Base-by-base conservation (phyloP, 208 protist genomes). In the Leishmania lainsoni region DNA sequence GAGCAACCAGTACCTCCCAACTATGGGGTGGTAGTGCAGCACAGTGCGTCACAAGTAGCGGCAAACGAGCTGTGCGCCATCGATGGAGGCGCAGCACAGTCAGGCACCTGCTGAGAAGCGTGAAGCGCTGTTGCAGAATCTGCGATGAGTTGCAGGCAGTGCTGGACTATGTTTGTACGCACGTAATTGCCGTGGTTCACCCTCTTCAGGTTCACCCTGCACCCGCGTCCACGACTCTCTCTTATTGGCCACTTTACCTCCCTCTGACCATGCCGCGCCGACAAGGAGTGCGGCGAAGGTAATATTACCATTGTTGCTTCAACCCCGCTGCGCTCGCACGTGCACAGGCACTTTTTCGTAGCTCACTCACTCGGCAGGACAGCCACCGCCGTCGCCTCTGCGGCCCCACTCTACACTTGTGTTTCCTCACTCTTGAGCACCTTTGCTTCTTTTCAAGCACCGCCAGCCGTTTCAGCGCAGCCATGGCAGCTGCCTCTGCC, bases 401-500 rank as follows among this genome's bases (percentile, higher is more conserved):
- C 45, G 20, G 26, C 20, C 12, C 69, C 26, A 52, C 42, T 12
- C 48, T n/a, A 26, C 2, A 5, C 3, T 49, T 12, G 22, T 71
- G 5, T 42, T 10, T 22, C 6, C 14, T 49, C 20, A 2, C 35
- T 0, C 66, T 17, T 71, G 32, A 49, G 26, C 66, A 20, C 39
- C 20, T 71, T 71, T 22, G 32, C 20, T 14, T 45, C n/a, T 22
- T 22, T 39, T 29, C 39, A 22, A 26, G 0, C 35, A 1, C 65
- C 65, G 8, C 4, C 69, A n/a, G 20, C 5, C 45, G 26, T 32
- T 73, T 52, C 45, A n/a, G 51, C 66, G 20, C 29, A 14, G 39
- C 26, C 56, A 80, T 87, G 74, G 2, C 75, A 51, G 42, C 42
- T 16, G 49, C 49, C 48, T 83, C 65, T 22, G 69, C 77, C 4